These are phyloP conservation scores for Umbelopsis sp. DNA, from an alignment of 192 early-diverging fungal genomes.

Conservation along the genomic window DNA sequence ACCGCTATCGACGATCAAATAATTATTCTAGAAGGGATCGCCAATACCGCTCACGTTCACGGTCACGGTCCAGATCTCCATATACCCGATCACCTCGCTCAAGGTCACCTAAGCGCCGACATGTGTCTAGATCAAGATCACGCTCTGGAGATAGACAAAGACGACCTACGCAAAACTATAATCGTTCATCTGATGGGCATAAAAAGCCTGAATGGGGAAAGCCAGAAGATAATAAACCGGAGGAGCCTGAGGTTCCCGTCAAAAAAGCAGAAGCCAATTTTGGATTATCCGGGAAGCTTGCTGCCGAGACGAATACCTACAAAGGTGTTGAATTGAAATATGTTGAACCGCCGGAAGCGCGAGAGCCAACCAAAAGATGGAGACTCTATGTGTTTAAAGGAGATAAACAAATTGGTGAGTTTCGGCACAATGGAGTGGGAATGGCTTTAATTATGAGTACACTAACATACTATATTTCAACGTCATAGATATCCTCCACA, in stretches of 20 bases:
- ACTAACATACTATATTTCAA: neutral
- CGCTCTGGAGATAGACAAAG: neutral
- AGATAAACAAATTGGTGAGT: conserved; percentile 76
- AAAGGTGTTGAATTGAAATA: conserved; percentile 92
- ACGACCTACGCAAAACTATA: conserved; percentile 7
- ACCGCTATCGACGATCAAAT: conserved; percentile 17
- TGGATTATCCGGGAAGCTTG: conserved; percentile 83
- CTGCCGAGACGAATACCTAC: conserved; percentile 84
- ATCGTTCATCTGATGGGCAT: conserved; percentile 6
- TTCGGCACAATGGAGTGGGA: neutral
- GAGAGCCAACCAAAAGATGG: conserved; percentile 74
- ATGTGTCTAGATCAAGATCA: conserved; percentile 19
- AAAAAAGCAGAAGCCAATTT: conserved; percentile 81
- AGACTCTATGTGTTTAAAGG: conserved; percentile 95
- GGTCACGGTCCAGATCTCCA: conserved; percentile 13
- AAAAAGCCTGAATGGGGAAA: conserved; percentile 44
- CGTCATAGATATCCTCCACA: conserved; percentile 78
- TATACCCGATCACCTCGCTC: neutral
- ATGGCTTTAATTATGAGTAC: neutral
- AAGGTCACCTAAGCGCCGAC: neutral
- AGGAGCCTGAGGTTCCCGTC: conserved; percentile 33
- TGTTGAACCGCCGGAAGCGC: conserved; percentile 88
- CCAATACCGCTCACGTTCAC: conserved; percentile 22
- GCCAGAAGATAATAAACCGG: conserved; percentile 29
- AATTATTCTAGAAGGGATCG: neutral